Evolutionary conservation across 1,139 yeast genomes (phyloP).

Genomic region (Kodamaea arcana): DNA sequence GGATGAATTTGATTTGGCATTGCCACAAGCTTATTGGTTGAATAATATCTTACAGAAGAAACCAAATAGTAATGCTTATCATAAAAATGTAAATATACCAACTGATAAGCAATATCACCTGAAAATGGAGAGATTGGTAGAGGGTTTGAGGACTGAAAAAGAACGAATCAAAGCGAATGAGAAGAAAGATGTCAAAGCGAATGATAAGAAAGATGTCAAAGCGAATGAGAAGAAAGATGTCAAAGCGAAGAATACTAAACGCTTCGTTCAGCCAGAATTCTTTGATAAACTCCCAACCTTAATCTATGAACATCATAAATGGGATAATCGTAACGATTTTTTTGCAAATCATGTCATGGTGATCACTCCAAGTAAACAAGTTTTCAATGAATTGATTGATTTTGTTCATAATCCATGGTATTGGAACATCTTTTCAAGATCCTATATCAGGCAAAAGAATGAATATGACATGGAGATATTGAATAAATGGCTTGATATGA

Average conservation of each 20-base stretch:
- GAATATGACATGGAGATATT: constrained; percentile 52
- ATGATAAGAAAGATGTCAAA: constrained; percentile 1
- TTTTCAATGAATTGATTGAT: constrained; percentile 27
- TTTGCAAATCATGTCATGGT: constrained; percentile 46
- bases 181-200: constrained; percentile 1
- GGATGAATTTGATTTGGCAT: constrained; percentile 23
- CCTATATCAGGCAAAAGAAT: constrained; percentile 15
- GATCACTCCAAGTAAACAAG: constrained; percentile 31
- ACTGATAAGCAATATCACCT: constrained; percentile 5
- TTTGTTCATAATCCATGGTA: constrained; percentile 29
- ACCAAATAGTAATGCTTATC: constrained; percentile 10
- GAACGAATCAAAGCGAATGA: too few relatives aligned
- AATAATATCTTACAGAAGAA: constrained; percentile 14
- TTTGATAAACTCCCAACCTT: constrained; percentile 17
- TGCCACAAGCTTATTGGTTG: constrained; percentile 42
- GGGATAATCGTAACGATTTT: constrained; percentile 25
- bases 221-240: constrained; percentile 2
- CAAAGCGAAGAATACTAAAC: constrained; percentile 4
- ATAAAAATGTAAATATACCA: constrained; percentile 16
- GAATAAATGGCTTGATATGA: constrained; percentile 28
- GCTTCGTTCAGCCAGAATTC: too few relatives aligned
- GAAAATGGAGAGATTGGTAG: constrained; percentile 6
- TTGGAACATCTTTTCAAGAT: constrained; percentile 25
- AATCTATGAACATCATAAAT: constrained; percentile 26
- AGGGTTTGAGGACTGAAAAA: too few relatives aligned